These are phyloP conservation scores for Colletotrichum paranaense DNA, from an alignment of 2,329 filamentous ascomycete genomes.

Conservation along the genomic window DNA sequence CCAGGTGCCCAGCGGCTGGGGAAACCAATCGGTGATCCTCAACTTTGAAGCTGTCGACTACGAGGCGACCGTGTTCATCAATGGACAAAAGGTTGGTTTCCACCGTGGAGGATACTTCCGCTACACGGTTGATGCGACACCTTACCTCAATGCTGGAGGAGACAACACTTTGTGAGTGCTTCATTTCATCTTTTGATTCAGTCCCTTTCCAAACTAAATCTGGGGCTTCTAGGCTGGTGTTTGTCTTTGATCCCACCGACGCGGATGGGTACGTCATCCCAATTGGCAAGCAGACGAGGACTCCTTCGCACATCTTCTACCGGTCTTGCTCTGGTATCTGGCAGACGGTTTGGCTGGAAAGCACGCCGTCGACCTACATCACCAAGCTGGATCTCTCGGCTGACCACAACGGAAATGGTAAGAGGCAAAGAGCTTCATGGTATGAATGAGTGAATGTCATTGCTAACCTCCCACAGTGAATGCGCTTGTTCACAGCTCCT, in stretches of 20 bases:
- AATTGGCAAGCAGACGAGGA: slow-evolving; percentile 72
- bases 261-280: slow-evolving; percentile 65
- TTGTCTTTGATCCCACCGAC: slow-evolving; percentile 77
- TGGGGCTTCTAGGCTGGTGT: slow-evolving; percentile 61
- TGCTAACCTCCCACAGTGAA: slow-evolving; percentile 54
- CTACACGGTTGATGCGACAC: slow-evolving; percentile 70
- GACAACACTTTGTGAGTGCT: slow-evolving; percentile 64
- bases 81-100: slow-evolving; percentile 61
- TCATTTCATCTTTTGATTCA: background rate
- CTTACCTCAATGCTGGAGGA: slow-evolving; percentile 50
- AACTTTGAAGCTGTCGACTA: slow-evolving; percentile 72
- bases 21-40: slow-evolving; percentile 55
- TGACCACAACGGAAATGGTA: slow-evolving; percentile 63
- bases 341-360: slow-evolving; percentile 79
- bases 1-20: slow-evolving; percentile 59
- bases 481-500: slow-evolving; percentile 63
- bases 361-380: slow-evolving; percentile 68
- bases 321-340: slow-evolving; percentile 80
- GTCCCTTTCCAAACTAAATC: background rate
- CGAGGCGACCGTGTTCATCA: slow-evolving; percentile 68
- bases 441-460: background rate
- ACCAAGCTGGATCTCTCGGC: slow-evolving; percentile 69
- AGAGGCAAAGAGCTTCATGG: slow-evolving; percentile 35
- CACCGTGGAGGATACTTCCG: slow-evolving; percentile 72
- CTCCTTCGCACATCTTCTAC: slow-evolving; percentile 75